A percentile compares a stretch with the other conserved stretches of the same genome.
Evolutionary conservation across 345 rosid species (phyloP).

Genomic region (Firmiana major): DNA sequence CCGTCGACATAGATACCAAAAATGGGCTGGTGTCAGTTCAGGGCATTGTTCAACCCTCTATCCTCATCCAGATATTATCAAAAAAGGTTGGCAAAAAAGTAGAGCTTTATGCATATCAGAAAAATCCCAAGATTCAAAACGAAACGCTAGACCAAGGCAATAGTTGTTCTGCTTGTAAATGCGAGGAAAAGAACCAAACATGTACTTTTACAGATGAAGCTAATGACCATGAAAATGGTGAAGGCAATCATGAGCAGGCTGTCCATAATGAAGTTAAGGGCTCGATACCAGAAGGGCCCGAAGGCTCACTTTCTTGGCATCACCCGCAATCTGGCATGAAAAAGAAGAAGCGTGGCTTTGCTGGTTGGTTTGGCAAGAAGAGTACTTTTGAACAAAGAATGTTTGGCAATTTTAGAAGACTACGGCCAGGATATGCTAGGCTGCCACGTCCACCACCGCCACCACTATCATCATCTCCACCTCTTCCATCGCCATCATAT

Average conservation of each 20-base stretch:
- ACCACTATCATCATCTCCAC: not conserved
- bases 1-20: constrained; percentile 11
- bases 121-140: constrained; percentile 1
- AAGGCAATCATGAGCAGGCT: not conserved
- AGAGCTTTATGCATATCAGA: constrained; percentile 17
- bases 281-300: not conserved
- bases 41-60: constrained; percentile 17
- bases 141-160: not conserved
- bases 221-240: not conserved
- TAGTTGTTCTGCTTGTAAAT: not conserved
- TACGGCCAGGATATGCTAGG: not conserved
- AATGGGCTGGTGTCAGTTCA: constrained; percentile 15
- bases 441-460: not conserved
- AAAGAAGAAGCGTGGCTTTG: not conserved
- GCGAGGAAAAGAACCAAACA: not conserved
- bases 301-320: not conserved
- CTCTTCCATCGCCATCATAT: not conserved
- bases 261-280: not conserved
- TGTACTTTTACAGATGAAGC: not conserved
- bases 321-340: not conserved
- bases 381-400: not conserved
- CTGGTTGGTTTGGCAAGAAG: not conserved
- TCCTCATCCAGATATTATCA: not conserved
- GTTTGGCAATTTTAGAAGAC: not conserved
- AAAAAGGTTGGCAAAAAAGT: constrained; percentile 13